These are phyloP conservation scores for Phialophora expanda DNA, from an alignment of 2,329 filamentous ascomycete genomes.

Conservation along the genomic window DNA sequence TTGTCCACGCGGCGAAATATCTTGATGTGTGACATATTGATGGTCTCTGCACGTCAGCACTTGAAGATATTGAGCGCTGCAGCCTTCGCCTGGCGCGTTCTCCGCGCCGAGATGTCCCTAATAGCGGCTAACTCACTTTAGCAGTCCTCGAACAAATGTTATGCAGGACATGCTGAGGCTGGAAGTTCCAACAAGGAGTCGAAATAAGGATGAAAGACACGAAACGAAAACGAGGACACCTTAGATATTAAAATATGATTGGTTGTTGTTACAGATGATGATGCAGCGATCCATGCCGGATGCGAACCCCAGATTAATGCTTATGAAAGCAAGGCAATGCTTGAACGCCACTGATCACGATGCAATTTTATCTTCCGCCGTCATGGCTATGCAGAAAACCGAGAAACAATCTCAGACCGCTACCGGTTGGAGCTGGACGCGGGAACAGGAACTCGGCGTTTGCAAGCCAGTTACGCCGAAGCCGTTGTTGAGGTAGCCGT, in stretches of 20 bases:
- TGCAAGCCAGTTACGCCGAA: slow-evolving; percentile 8
- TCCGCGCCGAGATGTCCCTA: background rate
- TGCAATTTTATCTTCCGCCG: background rate
- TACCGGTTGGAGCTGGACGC: slow-evolving; percentile 35
- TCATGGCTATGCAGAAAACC: background rate
- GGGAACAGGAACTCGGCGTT: slow-evolving; percentile 36
- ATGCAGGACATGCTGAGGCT: background rate
- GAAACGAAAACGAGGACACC: background rate
- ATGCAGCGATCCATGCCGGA: background rate
- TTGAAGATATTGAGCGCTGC: no score
- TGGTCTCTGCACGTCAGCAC: no score
- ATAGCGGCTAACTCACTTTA: background rate
- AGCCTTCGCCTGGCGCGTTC: no score
- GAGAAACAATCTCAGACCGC: slow-evolving; percentile 27
- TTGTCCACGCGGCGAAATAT: no score
- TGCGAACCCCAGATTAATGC: slow-evolving; percentile 4
- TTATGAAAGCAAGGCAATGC: slow-evolving; percentile 9
- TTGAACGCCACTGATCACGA: slow-evolving; percentile 1
- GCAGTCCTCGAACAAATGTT: background rate
- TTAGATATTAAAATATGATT: slow-evolving; percentile 11
- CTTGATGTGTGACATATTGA: no score
- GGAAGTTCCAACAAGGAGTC: background rate
- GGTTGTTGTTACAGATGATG: slow-evolving; percentile 16
- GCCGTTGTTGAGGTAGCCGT: slow-evolving; percentile 23
- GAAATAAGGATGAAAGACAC: background rate